Conservation (phyloP, 75 land plant genomes). For the Pinus albicaulis region DNA sequence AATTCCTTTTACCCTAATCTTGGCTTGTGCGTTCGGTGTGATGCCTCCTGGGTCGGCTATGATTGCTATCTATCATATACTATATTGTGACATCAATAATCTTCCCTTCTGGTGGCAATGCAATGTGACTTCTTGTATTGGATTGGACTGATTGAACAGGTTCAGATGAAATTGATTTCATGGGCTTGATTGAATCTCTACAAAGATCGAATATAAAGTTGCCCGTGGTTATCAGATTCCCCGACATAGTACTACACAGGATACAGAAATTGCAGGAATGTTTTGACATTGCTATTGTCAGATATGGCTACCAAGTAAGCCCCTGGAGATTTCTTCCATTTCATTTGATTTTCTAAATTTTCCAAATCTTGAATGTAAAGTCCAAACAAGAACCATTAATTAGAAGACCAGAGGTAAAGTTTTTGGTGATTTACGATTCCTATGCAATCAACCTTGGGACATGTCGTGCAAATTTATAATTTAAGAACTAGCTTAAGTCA, state of each 20-base stretch:
- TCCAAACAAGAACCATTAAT: too few species aligned
- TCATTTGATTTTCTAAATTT: too few species aligned
- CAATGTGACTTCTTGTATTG: neutral
- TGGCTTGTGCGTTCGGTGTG: neutral
- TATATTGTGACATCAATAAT: neutral
- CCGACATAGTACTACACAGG: conserved; percentile 37
- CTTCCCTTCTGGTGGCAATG: neutral
- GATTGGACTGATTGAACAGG: conserved; percentile 16
- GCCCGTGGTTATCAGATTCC: conserved; percentile 35
- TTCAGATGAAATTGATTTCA: conserved; percentile 28
- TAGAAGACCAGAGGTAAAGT: too few species aligned
- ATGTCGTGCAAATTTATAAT: too few species aligned
- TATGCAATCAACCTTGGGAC: too few species aligned
- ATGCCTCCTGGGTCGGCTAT: neutral
- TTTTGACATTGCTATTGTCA: conserved; percentile 26
- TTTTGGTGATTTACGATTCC: too few species aligned
- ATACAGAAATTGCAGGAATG: conserved; percentile 30
- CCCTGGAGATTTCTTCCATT: too few species aligned
- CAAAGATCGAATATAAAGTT: conserved; percentile 13
- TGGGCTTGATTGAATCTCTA: conserved; percentile 30
- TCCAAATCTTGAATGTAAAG: too few species aligned
- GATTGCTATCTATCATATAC: neutral
- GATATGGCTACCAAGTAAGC: conserved; percentile 32
- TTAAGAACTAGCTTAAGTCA: too few species aligned
- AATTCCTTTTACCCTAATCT: neutral